Conservation (phyloP, 139 green algal species). For the Picocystis salinarum region DNA sequence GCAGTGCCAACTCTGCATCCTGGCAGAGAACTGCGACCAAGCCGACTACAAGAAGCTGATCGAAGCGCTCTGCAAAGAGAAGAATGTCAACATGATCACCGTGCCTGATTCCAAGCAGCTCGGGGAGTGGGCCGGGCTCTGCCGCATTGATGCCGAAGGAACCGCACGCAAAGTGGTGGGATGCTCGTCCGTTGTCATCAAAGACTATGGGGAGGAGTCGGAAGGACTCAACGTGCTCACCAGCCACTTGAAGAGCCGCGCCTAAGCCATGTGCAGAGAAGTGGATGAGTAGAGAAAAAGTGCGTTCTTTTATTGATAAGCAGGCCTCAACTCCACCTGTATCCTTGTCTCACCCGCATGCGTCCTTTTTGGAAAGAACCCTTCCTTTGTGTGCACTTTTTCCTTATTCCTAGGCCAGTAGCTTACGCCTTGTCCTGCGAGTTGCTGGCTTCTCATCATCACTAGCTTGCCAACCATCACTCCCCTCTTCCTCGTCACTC, state of each 20-base stretch:
- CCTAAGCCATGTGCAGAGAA: no score
- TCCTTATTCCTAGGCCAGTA: no score
- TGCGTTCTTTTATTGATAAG: no score
- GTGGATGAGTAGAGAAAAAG: no score
- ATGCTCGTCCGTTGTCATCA: slow-evolving; percentile 84
- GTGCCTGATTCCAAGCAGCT: slow-evolving; percentile 37
- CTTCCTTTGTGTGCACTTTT: no score
- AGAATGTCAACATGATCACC: slow-evolving; percentile 85
- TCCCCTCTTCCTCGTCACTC: no score
- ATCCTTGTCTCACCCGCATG: no score
- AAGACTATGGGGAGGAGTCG: slow-evolving; percentile 95
- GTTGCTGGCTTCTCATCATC: no score
- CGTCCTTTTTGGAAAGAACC: no score
- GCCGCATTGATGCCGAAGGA: slow-evolving; percentile 96
- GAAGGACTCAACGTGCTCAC: slow-evolving; percentile 77
- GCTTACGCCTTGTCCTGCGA: no score
- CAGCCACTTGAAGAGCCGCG: slow-evolving; percentile 86
- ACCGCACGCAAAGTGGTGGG: slow-evolving; percentile 89
- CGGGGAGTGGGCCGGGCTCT: slow-evolving; percentile 32
- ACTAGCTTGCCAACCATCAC: no score
- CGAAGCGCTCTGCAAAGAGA: slow-evolving; percentile 91
- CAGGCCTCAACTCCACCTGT: no score
- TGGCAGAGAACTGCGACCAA: slow-evolving; percentile 97
- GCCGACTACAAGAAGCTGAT: slow-evolving; percentile 99
- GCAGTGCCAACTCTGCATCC: slow-evolving; percentile 79